A percentile compares a stretch with the other conserved stretches of the same genome.
Evolutionary conservation across 2,329 filamentous ascomycete species (phyloP).

Genomic region (Fusarium transvaalense): DNA sequence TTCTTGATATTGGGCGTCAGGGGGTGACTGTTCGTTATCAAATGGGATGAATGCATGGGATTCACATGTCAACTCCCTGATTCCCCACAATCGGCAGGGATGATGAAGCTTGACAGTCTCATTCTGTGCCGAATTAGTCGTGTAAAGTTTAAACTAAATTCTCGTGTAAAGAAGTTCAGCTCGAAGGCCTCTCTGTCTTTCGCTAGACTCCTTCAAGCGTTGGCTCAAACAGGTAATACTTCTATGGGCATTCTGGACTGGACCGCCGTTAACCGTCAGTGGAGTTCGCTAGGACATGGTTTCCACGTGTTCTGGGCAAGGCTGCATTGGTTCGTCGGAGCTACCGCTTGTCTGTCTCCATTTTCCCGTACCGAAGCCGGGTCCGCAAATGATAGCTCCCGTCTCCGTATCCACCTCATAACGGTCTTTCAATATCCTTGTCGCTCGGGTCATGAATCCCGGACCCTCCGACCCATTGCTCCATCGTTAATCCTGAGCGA

Average conservation of each 20-base stretch:
- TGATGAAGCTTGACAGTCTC: constrained; percentile 8
- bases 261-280: constrained; percentile 25
- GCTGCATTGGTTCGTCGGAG: constrained; percentile 29
- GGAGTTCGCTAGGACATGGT: constrained; percentile 27
- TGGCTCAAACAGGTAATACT: not conserved
- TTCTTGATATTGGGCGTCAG: constrained; percentile 16
- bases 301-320: constrained; percentile 34
- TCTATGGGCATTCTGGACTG: constrained; percentile 12
- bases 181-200: not conserved
- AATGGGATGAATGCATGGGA: constrained; percentile 22
- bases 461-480: constrained; percentile 43
- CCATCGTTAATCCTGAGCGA: constrained; percentile 49
- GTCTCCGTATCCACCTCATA: constrained; percentile 15
- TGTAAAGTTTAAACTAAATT: not conserved
- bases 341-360: constrained; percentile 15
- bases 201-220: not conserved
- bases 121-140: not conserved
- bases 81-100: constrained; percentile 35
- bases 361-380: constrained; percentile 23
- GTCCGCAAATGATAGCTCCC: not conserved
- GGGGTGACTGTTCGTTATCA: constrained; percentile 13
- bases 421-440: constrained; percentile 22
- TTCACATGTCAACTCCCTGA: constrained; percentile 40
- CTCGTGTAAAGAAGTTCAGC: not conserved
- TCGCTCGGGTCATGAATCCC: constrained; percentile 39